phyloP scores from a whole-genome alignment of 192 early-diverging fungal species.

The Podila minutissima region DNA sequence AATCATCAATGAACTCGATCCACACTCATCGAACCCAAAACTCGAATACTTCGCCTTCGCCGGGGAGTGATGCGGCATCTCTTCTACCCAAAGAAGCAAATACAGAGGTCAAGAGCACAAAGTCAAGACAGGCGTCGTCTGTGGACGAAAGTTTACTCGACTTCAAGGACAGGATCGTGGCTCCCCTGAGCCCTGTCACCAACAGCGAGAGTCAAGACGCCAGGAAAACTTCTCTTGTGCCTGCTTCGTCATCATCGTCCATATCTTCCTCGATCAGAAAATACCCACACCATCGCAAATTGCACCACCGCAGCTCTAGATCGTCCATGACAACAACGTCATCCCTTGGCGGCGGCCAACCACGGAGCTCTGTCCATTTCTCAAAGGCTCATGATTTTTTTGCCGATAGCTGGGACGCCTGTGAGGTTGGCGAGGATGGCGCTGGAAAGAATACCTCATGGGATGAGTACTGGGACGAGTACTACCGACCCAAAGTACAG shows the following conservation, averaged over 20 bases:
- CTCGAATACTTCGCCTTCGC: too few relatives aligned
- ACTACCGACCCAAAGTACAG: conserved; percentile 83
- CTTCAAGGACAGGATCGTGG: conserved; percentile 29
- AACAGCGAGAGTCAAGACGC: background rate
- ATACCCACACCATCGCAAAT: background rate
- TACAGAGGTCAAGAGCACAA: background rate
- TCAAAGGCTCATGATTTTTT: background rate
- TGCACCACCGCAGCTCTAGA: background rate
- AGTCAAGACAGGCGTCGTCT: background rate
- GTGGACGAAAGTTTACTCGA: conserved; percentile 14
- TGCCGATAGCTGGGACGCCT: conserved; percentile 12
- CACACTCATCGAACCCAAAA: background rate
- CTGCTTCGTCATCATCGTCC: conserved; percentile 24
- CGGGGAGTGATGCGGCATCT: too few relatives aligned
- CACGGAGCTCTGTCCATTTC: background rate
- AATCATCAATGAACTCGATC: background rate
- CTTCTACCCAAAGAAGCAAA: background rate
- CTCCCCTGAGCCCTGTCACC: background rate
- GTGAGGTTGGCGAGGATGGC: conserved; percentile 7
- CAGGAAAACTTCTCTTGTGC: background rate
- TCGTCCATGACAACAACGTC: background rate
- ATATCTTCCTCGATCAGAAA: conserved; percentile 12
- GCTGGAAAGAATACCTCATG: background rate
- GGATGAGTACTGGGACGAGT: conserved; percentile 84
- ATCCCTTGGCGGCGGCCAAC: background rate